Conservation (phyloP, 768 basidiomycete genomes). For the Mycena amicta region DNA sequence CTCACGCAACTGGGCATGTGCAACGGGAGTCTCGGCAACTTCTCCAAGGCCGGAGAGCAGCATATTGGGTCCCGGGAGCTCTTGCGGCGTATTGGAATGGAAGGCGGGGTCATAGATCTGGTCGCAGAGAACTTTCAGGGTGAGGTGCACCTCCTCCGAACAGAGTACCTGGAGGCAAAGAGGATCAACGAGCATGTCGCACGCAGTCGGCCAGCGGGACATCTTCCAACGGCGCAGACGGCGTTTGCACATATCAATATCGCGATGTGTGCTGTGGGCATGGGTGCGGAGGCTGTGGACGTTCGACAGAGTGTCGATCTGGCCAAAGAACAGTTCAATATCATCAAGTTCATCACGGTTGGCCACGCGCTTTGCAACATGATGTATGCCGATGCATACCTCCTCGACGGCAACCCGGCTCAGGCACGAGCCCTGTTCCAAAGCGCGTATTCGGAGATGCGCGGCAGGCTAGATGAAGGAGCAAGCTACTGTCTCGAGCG, state of each 20-base stretch:
- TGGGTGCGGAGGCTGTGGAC: background rate
- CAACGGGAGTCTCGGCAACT: no score
- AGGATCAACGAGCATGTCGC: background rate
- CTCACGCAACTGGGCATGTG: no score
- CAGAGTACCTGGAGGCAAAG: slow-evolving; percentile 1
- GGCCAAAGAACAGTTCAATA: background rate
- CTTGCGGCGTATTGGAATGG: background rate
- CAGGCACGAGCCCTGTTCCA: background rate
- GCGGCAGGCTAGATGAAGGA: background rate
- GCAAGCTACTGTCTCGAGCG: background rate
- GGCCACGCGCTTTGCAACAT: background rate
- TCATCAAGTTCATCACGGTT: background rate
- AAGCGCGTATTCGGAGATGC: background rate
- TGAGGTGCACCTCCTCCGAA: slow-evolving; percentile 6
- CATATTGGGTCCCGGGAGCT: no score
- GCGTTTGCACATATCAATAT: background rate
- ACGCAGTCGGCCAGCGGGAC: background rate
- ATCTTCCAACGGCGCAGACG: background rate
- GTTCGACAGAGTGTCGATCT: background rate
- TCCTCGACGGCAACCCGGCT: background rate
- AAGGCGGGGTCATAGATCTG: background rate
- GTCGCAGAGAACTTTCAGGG: background rate
- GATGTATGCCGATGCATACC: background rate
- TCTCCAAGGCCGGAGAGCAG: no score
- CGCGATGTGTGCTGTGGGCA: background rate